Evolutionary conservation across 805 yeast species (phyloP).

Genomic region (Sugiyamaella mastotermitis): DNA sequence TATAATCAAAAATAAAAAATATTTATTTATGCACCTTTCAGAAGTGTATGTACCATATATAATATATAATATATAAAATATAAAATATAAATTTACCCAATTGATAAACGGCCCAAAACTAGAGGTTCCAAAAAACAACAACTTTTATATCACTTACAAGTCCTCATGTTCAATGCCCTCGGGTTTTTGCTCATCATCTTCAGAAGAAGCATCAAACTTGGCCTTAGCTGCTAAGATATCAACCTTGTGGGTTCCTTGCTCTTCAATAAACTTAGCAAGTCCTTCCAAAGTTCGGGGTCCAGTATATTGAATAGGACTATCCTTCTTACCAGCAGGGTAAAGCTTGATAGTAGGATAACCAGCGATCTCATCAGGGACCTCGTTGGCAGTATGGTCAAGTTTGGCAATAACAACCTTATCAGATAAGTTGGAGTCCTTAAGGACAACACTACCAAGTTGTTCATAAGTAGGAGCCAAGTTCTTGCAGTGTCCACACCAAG

Average conservation of each 20-base stretch:
- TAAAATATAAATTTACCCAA: too few species aligned
- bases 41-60: too few species aligned
- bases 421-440: conserved; percentile 41
- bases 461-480: conserved; percentile 78
- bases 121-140: too few species aligned
- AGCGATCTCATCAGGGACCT: conserved; percentile 70
- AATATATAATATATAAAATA: too few species aligned
- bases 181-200: conserved; percentile 25
- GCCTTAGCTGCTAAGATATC: conserved; percentile 44
- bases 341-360: conserved; percentile 92
- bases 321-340: conserved; percentile 80
- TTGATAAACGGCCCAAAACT: too few species aligned
- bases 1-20: too few species aligned
- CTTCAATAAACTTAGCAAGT: conserved; percentile 64
- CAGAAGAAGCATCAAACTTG: conserved; percentile 21
- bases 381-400: conserved; percentile 85
- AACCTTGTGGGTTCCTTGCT: conserved; percentile 55
- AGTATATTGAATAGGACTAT: conserved; percentile 56
- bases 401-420: conserved; percentile 70
- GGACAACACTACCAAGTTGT: conserved; percentile 70
- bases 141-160: conserved; percentile 2
- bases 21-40: too few species aligned
- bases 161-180: conserved; percentile 12
- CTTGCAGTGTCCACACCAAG: conserved; percentile 99
- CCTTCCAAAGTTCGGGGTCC: conserved; percentile 71